Evolutionary conservation across 805 yeast species (phyloP).

Genomic region (Candida corydali): DNA sequence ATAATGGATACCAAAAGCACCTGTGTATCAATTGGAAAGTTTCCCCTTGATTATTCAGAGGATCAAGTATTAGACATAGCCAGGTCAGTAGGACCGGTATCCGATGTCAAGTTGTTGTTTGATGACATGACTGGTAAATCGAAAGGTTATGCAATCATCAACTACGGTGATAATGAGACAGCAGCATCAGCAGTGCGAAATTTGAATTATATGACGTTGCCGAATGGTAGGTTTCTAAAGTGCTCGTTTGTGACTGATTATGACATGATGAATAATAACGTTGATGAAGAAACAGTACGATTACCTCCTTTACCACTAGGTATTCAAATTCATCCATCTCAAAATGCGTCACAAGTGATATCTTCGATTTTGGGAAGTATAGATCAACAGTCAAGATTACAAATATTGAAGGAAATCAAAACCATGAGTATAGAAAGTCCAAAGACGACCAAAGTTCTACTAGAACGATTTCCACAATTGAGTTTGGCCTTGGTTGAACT

Average conservation of each 20-base stretch:
- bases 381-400: conserved; percentile 44
- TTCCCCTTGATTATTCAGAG: conserved; percentile 91
- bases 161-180: conserved; percentile 76
- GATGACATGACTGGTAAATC: conserved; percentile 88
- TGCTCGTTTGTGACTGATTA: conserved; percentile 46
- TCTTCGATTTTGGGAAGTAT: conserved; percentile 43
- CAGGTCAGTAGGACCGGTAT: conserved; percentile 83
- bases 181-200: conserved; percentile 91
- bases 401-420: conserved; percentile 54
- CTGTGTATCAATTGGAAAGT: conserved; percentile 74
- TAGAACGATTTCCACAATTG: conserved; percentile 75
- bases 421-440: conserved; percentile 56
- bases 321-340: conserved; percentile 36
- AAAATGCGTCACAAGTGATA: conserved; percentile 39
- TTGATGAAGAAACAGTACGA: conserved; percentile 17
- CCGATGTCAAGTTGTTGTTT: conserved; percentile 67
- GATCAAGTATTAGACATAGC: conserved; percentile 89
- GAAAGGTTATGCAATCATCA: conserved; percentile 86
- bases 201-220: conserved; percentile 58
- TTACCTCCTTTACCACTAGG: conserved; percentile 41
- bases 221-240: conserved; percentile 57
- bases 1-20: conserved; percentile 11
- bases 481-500: conserved; percentile 79
- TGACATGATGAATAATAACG: conserved; percentile 7
- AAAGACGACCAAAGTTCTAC: conserved; percentile 53